Evolutionary conservation across 1,139 yeast species (phyloP).

Genomic region (Blastobotrys indianensis): DNA sequence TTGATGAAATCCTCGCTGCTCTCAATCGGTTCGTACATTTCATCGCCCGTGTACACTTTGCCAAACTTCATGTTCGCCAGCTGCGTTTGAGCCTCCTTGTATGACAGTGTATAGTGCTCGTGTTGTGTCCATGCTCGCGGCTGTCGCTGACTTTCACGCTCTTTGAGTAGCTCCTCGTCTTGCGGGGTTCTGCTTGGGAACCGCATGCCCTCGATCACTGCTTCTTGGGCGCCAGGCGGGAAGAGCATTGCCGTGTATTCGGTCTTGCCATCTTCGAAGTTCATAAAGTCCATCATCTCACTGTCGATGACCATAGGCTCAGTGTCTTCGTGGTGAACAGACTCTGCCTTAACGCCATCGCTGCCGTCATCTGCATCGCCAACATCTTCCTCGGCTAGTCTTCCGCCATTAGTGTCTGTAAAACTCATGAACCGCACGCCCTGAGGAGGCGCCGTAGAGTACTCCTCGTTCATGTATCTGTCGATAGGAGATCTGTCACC

Average conservation of each 20-base stretch:
- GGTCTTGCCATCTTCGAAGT: conserved; percentile 6
- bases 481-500: no score
- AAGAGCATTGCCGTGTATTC: conserved; percentile 3
- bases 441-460: no score
- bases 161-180: not conserved
- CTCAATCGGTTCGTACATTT: not conserved
- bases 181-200: not conserved
- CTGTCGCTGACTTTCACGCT: not conserved
- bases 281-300: conserved; percentile 16
- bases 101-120: conserved; percentile 8
- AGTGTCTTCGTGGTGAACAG: not conserved
- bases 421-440: no score
- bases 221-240: conserved; percentile 8
- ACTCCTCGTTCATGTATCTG: no score
- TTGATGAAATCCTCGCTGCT: conserved; percentile 12
- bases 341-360: not conserved
- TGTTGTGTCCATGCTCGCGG: not conserved
- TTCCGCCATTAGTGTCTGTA: no score
- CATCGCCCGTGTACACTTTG: conserved; percentile 8
- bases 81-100: conserved; percentile 18
- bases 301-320: conserved; percentile 7
- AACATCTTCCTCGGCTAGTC: no score
- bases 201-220: conserved; percentile 2
- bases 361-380: no score
- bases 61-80: conserved; percentile 21